These are phyloP conservation scores for Plantago elongata DNA, from an alignment of 257 asterid species.

Conservation along the genomic window DNA sequence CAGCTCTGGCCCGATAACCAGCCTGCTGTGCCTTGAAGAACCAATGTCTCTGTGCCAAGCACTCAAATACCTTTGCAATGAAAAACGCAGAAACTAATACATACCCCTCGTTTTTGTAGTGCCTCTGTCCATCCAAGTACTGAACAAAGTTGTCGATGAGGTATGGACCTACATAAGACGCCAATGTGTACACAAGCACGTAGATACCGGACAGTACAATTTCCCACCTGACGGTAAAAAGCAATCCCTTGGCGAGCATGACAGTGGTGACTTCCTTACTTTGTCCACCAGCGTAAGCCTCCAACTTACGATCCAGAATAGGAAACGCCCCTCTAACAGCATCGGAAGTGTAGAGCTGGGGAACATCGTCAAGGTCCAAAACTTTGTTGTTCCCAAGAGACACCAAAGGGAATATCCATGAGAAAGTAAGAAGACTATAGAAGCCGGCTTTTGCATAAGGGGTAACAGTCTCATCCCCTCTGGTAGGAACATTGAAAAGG, in stretches of 20 bases:
- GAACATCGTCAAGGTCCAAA: conserved; percentile 84
- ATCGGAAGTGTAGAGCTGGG: conserved; percentile 58
- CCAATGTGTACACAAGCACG: conserved; percentile 39
- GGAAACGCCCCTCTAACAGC: conserved; percentile 58
- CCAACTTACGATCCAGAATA: conserved; percentile 40
- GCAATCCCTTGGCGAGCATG: conserved; percentile 66
- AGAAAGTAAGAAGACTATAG: conserved; percentile 58
- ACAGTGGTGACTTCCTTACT: conserved; percentile 44
- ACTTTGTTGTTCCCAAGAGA: conserved; percentile 58
- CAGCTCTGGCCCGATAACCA: conserved; percentile 76
- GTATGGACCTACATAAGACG: conserved; percentile 73
- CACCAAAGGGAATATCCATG: conserved; percentile 71
- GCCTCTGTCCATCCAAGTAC: conserved; percentile 53
- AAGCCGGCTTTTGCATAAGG: conserved; percentile 62
- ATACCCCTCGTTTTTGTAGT: conserved; percentile 49
- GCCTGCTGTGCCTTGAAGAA: conserved; percentile 67
- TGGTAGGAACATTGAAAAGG: conserved; percentile 42
- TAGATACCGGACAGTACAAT: conserved; percentile 42
- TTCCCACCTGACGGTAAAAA: conserved; percentile 49
- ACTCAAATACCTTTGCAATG: conserved; percentile 63
- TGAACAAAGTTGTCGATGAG: conserved; percentile 74
- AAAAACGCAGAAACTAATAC: conserved; percentile 51
- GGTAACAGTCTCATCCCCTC: conserved; percentile 68
- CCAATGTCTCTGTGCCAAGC: conserved; percentile 71
- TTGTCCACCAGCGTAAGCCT: conserved; percentile 27